Evolutionary conservation across 78 protist species (phyloP), one percentile per base, ranked within the genome.

Genomic region (Dictyostelium capitatum): DNA sequence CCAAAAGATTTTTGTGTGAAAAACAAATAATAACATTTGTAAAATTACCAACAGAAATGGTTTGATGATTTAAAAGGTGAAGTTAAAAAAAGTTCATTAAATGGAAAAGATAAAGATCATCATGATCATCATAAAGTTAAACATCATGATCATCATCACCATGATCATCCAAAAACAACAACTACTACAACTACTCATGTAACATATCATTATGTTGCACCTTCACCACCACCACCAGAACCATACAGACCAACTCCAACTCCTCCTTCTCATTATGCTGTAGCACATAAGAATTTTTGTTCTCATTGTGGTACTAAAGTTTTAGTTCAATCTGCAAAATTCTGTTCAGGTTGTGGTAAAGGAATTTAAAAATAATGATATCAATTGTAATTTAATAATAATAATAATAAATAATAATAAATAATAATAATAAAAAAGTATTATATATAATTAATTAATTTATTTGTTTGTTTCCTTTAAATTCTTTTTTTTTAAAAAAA

Each of bases 311-410:
- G 75, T 32, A 15, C 43, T 28, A 67, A 67, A 67, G 19, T 67
- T 30, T 25, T 67, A 32, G 41, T 25, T 67, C 75, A 67, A 32
- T 14, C 43, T 15, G 41, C 75, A 15, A 37, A 23, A 28, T 67
- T 67, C 30, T 67, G 75, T 32, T 67, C 75, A 32, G 17, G 43
- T 67, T 67, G 75, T 32, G 75, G 75, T 28, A 67, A 67, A 67
- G 23, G 23, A 32, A 15, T 67, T 32, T 67, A 67, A 67, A 64
- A 37, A 37, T 37, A 2, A 37, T 37, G 2, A 37, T 37, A 37
- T 37, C 43, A 37, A 37, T 37, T 37, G 43, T 37, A 37, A 5
- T 48, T 48, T 48, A 48, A 48, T n/a, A n/a, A 37, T 37, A 37
- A 37, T 37, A 37, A 37, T 37, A 37, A 37, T 37, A 37, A 37